These are phyloP conservation scores for Sugiyamaella novakii DNA, from an alignment of 1,139 yeast species.

Conservation along the genomic window DNA sequence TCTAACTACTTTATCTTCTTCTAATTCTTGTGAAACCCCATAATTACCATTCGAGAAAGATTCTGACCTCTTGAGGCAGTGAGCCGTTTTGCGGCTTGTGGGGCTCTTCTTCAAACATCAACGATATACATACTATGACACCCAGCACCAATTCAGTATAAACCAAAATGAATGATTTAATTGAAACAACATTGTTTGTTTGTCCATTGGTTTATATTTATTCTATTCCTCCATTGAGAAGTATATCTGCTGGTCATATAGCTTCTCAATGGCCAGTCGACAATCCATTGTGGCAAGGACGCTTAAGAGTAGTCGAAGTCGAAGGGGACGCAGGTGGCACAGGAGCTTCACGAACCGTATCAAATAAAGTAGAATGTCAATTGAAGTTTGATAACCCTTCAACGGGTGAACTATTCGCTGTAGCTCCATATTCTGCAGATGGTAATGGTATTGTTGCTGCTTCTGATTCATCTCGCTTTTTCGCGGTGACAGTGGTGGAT, in stretches of 20 bases:
- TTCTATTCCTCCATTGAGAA: slow-evolving; percentile 42
- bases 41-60: too few species aligned
- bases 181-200: slow-evolving; percentile 26
- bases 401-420: slow-evolving; percentile 42
- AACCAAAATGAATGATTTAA: slow-evolving; percentile 9
- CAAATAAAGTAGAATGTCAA: slow-evolving; percentile 34
- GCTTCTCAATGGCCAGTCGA: slow-evolving; percentile 43
- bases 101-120: too few species aligned
- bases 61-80: too few species aligned
- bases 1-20: too few species aligned
- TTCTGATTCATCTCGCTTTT: slow-evolving; percentile 40
- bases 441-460: slow-evolving; percentile 39
- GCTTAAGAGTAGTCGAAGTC: slow-evolving; percentile 39
- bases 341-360: too few species aligned
- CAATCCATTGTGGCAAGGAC: slow-evolving; percentile 45
- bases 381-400: slow-evolving; percentile 38
- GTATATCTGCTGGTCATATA: slow-evolving; percentile 33
- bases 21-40: too few species aligned
- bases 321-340: slow-evolving; percentile 25
- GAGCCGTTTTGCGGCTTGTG: too few species aligned
- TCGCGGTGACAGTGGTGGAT: slow-evolving; percentile 41
- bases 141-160: too few species aligned
- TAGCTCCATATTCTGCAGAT: slow-evolving; percentile 38
- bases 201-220: slow-evolving; percentile 33
- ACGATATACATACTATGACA: too few species aligned